phyloP scores from a whole-genome alignment of 2,329 filamentous ascomycete genomes.

The Hypoxylon sp. region DNA sequence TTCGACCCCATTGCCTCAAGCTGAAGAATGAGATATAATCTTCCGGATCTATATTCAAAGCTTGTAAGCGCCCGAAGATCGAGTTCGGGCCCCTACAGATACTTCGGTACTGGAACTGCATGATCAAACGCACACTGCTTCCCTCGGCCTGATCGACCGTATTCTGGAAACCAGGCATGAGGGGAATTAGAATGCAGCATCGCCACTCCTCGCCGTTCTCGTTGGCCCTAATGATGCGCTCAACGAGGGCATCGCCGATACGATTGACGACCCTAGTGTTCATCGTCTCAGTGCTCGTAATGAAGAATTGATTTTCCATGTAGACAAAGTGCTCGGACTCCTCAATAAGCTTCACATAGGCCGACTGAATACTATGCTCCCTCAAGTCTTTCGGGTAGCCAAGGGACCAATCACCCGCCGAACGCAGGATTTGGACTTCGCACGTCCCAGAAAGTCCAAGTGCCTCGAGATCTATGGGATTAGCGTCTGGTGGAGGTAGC shows the following conservation, averaged over 20 bases:
- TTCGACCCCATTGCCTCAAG: conserved; percentile 90
- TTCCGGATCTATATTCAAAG: conserved; percentile 88
- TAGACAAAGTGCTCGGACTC: conserved; percentile 98
- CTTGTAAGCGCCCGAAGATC: conserved; percentile 88
- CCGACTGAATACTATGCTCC: conserved; percentile 95
- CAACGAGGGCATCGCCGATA: conserved; percentile 94
- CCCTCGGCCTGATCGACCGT: conserved; percentile 95
- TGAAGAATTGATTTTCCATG: conserved; percentile 99
- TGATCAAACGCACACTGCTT: conserved; percentile 93
- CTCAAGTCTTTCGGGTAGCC: conserved; percentile 80
- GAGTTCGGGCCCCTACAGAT: conserved; percentile 94
- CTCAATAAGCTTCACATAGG: conserved; percentile 94
- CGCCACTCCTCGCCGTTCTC: conserved; percentile 91
- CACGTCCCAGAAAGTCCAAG: conserved; percentile 94
- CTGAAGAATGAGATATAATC: conserved; percentile 98
- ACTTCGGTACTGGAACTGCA: conserved; percentile 96
- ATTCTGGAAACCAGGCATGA: conserved; percentile 99
- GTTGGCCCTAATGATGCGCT: conserved; percentile 88
- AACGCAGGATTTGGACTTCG: conserved; percentile 95
- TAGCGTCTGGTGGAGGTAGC: conserved; percentile 93
- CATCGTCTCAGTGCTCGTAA: conserved; percentile 91
- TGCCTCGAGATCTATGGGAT: conserved; percentile 85
- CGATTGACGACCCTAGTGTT: conserved; percentile 90
- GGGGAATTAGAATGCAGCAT: conserved; percentile 88
- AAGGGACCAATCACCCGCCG: conserved; percentile 91